Conservation (phyloP, 495 filamentous ascomycete species). For the Penicillium roqueforti region DNA sequence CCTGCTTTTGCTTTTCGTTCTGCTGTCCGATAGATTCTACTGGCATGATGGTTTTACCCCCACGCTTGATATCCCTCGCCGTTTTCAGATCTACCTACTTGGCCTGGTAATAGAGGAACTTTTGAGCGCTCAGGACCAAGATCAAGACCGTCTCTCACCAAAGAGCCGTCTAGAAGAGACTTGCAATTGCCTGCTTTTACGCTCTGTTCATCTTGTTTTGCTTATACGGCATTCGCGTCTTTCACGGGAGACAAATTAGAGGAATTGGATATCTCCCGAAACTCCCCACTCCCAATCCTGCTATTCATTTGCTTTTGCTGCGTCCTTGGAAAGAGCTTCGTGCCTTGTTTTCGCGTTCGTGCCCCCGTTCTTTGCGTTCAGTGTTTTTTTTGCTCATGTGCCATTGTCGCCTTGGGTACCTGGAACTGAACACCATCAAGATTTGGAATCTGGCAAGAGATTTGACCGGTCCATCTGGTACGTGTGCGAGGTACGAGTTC, state of each 20-base stretch:
- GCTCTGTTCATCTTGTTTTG: slow-evolving; percentile 8
- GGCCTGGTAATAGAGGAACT: slow-evolving; percentile 22
- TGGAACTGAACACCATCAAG: not conserved
- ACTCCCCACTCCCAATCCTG: slow-evolving; percentile 1
- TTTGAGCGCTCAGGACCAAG: slow-evolving; percentile 17
- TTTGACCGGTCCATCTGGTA: not conserved
- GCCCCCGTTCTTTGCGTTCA: not conserved
- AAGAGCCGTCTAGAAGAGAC: slow-evolving; percentile 17
- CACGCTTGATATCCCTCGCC: slow-evolving; percentile 21
- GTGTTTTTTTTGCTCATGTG: slow-evolving; percentile 6
- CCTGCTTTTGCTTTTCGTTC: slow-evolving; percentile 8
- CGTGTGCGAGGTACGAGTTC: not conserved
- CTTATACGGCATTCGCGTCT: slow-evolving; percentile 9
- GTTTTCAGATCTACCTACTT: slow-evolving; percentile 10
- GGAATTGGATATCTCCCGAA: slow-evolving; percentile 1
- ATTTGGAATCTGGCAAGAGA: not conserved
- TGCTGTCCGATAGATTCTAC: slow-evolving; percentile 1
- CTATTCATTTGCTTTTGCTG: slow-evolving; percentile 10
- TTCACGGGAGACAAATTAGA: slow-evolving; percentile 1
- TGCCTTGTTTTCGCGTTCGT: slow-evolving; percentile 6
- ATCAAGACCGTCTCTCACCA: slow-evolving; percentile 3
- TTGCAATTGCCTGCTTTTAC: not conserved
- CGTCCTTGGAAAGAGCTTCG: slow-evolving; percentile 16
- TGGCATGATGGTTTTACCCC: slow-evolving; percentile 8
- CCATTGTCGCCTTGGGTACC: not conserved